phyloP scores from a whole-genome alignment of 83 land plant genomes.

The Picea engelmannii region DNA sequence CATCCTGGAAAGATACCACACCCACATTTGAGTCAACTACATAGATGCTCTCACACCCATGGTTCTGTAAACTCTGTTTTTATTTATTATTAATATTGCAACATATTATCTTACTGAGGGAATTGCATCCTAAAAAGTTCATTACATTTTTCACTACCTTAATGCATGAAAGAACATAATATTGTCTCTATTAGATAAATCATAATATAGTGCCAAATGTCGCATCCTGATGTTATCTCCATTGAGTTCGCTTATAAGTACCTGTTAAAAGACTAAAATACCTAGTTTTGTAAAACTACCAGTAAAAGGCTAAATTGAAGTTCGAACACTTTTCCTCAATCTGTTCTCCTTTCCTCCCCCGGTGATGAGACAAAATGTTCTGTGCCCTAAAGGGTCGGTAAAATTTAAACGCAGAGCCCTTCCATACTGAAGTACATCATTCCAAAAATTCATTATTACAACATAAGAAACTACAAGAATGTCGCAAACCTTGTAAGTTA shows the following conservation, averaged over 20 bases:
- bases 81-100: no score
- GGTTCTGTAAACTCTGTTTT: no score
- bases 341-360: neutral
- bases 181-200: neutral
- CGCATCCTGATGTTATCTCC: neutral
- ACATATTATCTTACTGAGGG: neutral
- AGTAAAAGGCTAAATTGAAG: neutral
- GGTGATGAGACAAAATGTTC: no score
- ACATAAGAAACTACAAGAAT: neutral
- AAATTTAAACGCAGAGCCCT: no score
- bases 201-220: neutral
- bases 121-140: neutral
- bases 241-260: neutral
- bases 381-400: no score
- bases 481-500: neutral
- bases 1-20: no score
- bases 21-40: no score
- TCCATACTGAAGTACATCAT: no score
- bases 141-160: neutral
- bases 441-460: neutral
- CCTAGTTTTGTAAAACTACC: neutral
- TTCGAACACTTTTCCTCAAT: neutral
- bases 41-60: no score
- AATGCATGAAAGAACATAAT: neutral
- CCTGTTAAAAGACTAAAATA: neutral